Conservation (phyloP, 352 stramenopile genomes). For the Phytophthora pinifolia region DNA sequence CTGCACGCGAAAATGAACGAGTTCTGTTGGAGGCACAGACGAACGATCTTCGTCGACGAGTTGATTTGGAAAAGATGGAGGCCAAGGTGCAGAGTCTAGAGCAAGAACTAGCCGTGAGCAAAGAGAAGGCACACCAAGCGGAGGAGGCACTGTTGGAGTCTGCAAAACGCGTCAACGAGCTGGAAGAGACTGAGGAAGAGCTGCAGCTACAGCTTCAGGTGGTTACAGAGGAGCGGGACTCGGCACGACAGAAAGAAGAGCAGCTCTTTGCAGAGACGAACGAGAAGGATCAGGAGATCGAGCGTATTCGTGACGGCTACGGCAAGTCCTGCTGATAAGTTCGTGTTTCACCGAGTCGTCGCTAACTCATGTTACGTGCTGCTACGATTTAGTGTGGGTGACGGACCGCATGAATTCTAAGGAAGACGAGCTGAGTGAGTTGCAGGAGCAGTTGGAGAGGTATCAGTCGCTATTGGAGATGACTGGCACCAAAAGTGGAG, state of each 20-base stretch:
- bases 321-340: constrained; percentile 32
- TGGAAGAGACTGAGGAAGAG: constrained; percentile 80
- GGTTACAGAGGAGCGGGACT: constrained; percentile 82
- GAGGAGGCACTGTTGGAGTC: constrained; percentile 43
- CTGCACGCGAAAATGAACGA: constrained; percentile 43
- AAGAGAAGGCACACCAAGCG: constrained; percentile 25
- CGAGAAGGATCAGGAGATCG: constrained; percentile 88
- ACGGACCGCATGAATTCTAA: constrained; percentile 90
- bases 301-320: constrained; percentile 85
- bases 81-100: constrained; percentile 54
- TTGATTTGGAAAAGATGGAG: constrained; percentile 76
- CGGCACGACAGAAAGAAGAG: constrained; percentile 81
- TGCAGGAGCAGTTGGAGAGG: constrained; percentile 85
- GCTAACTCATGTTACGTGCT: not conserved
- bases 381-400: constrained; percentile 66
- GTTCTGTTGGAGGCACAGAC: constrained; percentile 71
- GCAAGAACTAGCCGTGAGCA: constrained; percentile 35
- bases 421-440: constrained; percentile 80
- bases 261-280: constrained; percentile 81
- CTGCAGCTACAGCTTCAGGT: constrained; percentile 80
- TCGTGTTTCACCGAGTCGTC: not conserved
- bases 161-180: constrained; percentile 42
- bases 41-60: constrained; percentile 65
- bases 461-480: constrained; percentile 80
- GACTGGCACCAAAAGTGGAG: constrained; percentile 28